Conservation (phyloP, 2,329 filamentous ascomycete genomes). For the Malbranchea cinnamomea region DNA sequence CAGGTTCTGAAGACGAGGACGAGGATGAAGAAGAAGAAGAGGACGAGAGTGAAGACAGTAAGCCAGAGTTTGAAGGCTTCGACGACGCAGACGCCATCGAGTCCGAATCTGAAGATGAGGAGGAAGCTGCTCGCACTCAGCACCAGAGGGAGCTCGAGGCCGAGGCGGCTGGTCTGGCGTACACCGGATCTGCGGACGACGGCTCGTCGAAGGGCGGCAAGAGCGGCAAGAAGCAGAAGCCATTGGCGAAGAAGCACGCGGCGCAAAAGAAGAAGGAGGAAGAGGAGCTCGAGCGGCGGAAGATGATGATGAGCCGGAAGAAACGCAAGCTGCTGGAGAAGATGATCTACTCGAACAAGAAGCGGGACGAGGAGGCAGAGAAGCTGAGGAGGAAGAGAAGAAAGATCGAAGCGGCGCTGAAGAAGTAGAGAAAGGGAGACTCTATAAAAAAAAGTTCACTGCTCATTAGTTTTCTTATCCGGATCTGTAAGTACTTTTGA, state of each 20-base stretch:
- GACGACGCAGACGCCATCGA: constrained; percentile 32
- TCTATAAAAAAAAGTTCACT: neutral
- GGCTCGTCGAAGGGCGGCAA: constrained; percentile 38
- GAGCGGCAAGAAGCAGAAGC: constrained; percentile 52
- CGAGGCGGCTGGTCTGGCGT: constrained; percentile 59
- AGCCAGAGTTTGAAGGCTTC: constrained; percentile 36
- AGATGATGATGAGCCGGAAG: constrained; percentile 97
- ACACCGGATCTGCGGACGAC: constrained; percentile 30
- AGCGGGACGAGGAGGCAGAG: constrained; percentile 81
- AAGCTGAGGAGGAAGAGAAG: constrained; percentile 78
- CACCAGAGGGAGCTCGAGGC: constrained; percentile 88
- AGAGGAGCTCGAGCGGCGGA: constrained; percentile 80
- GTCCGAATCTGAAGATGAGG: constrained; percentile 41
- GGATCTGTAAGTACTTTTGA: too few species aligned
- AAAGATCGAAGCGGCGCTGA: constrained; percentile 54
- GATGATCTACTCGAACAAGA: constrained; percentile 91
- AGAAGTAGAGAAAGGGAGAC: constrained; percentile 13
- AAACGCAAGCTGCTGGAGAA: constrained; percentile 96
- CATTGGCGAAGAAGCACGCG: constrained; percentile 54
- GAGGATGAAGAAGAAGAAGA: constrained; percentile 34
- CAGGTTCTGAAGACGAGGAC: constrained; percentile 30
- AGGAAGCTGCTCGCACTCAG: constrained; percentile 46
- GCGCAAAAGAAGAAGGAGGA: constrained; percentile 52
- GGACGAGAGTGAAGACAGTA: constrained; percentile 29
- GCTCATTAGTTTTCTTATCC: neutral